Evolutionary conservation across 768 basidiomycete genomes (phyloP).

Genomic region (Boletus rufocinnamomeus): DNA sequence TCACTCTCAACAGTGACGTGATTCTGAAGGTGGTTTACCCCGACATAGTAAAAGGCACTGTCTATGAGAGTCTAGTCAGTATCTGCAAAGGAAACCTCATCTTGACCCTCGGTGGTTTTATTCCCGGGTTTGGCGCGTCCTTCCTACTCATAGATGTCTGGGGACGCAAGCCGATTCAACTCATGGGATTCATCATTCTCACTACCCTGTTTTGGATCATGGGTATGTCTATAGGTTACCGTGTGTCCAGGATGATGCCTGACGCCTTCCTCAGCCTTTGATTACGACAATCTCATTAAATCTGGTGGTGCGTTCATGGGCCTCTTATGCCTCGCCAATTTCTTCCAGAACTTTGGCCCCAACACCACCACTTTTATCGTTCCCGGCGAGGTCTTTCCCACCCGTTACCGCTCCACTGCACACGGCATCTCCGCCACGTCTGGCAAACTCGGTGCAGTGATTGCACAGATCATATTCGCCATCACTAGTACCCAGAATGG

Average conservation of each 20-base stretch:
- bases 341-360: conserved; percentile 86
- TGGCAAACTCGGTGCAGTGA: conserved; percentile 79
- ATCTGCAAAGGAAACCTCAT: conserved; percentile 70
- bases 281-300: conserved; percentile 46
- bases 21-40: not conserved
- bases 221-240: conserved; percentile 43
- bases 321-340: conserved; percentile 78
- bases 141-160: conserved; percentile 66
- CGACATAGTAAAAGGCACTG: not conserved
- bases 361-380: conserved; percentile 78
- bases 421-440: conserved; percentile 81
- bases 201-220: conserved; percentile 65
- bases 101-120: conserved; percentile 67
- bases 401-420: conserved; percentile 78
- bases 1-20: conserved; percentile 66
- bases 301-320: conserved; percentile 59
- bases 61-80: conserved; percentile 59
- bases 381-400: conserved; percentile 82
- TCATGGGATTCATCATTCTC: conserved; percentile 70
- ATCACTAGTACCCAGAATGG: too few species aligned
- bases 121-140: conserved; percentile 66
- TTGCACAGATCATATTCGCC: conserved; percentile 55
- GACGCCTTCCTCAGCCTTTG: conserved; percentile 51
- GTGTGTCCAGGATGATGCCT: not conserved
- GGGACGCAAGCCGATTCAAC: conserved; percentile 79